Base-by-base conservation (phyloP, 2,329 filamentous ascomycete species). In the Akanthomyces lecanii region DNA sequence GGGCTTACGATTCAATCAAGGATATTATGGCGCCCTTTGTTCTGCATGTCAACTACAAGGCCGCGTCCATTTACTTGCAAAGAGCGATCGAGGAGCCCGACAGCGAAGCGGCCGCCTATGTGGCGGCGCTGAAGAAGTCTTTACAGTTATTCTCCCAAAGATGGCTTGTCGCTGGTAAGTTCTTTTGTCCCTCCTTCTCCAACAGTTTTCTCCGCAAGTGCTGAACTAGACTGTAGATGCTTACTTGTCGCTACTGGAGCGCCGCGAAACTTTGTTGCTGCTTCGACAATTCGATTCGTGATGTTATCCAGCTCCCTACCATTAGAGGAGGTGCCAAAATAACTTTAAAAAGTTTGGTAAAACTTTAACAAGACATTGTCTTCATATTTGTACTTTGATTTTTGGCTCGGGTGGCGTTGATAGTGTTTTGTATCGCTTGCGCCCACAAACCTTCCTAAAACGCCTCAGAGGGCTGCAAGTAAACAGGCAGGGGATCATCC, bases 131-230 rank as follows among this genome's bases (percentile, higher is more conserved):
- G 12, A 61, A 54, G 16, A 48, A 48, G 23, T 61, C 50, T 28
- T 47, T 61, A 12, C 38, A 54, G 3, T 16, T 54, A 11, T 54
- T 61, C 16, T 54, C 50, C 6, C 12, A 48, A 21, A 38, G 50
- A 21, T 61, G 59, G 59, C 40, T 54, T 38, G 59, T 55, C 5
- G 59, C 59, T 48, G 51, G 59, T 61, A 30, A 47, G 59, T 48
- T 21, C n/a, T 53, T 23, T 10, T 40, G 18, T 48, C 14, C 16
- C 18, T 25, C 2, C 1, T 7, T n/a, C 7, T 36, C 8, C 33
- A 36, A 36, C 10, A 11, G 8, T n/a, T 30, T 33, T 33, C 10
- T 4, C 23, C 21, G 16, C 21, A 5, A 7, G 23, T 53, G 12
- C 48, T 53, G 18, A 61, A 12, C n/a, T 21, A 11, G 5, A 21